A percentile compares a stretch with the other conserved stretches of the same genome.
Evolutionary conservation across 2,329 filamentous ascomycete species (phyloP).

Genomic region (Talaromyces sp.): DNA sequence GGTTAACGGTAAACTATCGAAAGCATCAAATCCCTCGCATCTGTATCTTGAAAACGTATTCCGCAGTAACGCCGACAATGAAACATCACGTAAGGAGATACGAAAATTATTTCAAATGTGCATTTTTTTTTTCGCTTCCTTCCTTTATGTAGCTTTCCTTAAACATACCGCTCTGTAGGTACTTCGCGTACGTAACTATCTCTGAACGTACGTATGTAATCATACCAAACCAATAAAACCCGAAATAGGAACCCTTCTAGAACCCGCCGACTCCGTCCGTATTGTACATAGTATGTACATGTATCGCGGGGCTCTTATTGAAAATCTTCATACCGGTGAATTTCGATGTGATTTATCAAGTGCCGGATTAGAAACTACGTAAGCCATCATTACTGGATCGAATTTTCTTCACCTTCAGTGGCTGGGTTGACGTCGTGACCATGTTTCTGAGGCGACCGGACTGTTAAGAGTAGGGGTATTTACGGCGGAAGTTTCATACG

Average conservation of each 20-base stretch:
- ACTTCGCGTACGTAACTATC: not conserved
- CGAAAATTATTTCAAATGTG: not conserved
- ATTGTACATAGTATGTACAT: not conserved
- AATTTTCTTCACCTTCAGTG: not conserved
- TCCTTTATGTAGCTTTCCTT: not conserved
- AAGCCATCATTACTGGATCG: not conserved
- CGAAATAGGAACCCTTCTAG: conserved; percentile 3
- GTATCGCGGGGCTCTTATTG: too few relatives aligned
- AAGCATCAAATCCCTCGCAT: not conserved
- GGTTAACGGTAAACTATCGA: conserved; percentile 1
- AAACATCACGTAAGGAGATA: not conserved
- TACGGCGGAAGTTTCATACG: not conserved
- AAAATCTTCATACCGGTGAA: not conserved
- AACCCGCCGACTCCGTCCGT: not conserved
- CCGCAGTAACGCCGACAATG: not conserved
- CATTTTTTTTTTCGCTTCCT: not conserved
- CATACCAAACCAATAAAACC: not conserved
- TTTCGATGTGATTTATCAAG: not conserved
- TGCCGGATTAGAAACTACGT: not conserved
- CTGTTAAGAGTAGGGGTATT: not conserved
- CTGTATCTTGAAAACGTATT: too few relatives aligned
- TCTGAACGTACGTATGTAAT: not conserved
- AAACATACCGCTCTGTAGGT: not conserved
- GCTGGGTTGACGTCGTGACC: not conserved
- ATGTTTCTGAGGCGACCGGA: conserved; percentile 1